Percentiles rank a stretch among this genome's conserved stretches.
Conservation (phyloP, 2,329 filamentous ascomycete genomes). For the Trichoderma koningiopsis region DNA sequence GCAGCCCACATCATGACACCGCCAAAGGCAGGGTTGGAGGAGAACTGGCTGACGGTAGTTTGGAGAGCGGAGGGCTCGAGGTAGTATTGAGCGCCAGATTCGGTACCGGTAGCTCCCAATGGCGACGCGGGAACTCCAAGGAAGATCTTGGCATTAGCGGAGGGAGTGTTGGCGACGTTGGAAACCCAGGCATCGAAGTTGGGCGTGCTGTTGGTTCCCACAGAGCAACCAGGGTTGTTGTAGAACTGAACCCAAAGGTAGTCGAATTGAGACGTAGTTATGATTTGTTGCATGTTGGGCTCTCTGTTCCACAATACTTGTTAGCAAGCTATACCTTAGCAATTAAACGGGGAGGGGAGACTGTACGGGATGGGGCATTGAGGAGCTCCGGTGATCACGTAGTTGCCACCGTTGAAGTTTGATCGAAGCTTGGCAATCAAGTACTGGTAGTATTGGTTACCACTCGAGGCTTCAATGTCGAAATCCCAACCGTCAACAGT, state of each 20-base stretch:
- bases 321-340: no score
- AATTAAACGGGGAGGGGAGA: no score
- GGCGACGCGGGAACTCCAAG: slow-evolving; percentile 37
- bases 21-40: slow-evolving; percentile 37
- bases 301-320: no score
- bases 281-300: slow-evolving; percentile 45
- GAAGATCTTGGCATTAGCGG: slow-evolving; percentile 35
- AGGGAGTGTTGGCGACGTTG: slow-evolving; percentile 34
- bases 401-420: slow-evolving; percentile 33
- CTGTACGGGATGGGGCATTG: no score
- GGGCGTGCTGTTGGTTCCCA: slow-evolving; percentile 29
- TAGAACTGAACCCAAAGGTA: slow-evolving; percentile 51
- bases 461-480: slow-evolving; percentile 29
- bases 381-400: slow-evolving; percentile 51
- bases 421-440: slow-evolving; percentile 30
- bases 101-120: slow-evolving; percentile 40
- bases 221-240: slow-evolving; percentile 47
- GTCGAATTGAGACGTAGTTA: slow-evolving; percentile 37
- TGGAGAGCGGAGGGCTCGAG: slow-evolving; percentile 38
- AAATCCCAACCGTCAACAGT: slow-evolving; percentile 32
- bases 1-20: slow-evolving; percentile 34
- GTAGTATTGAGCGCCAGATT: slow-evolving; percentile 40
- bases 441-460: slow-evolving; percentile 30
- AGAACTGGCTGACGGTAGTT: slow-evolving; percentile 35
- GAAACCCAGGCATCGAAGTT: slow-evolving; percentile 35